Base-by-base conservation (phyloP, 192 early-diverging fungal genomes). In the Coemansia interrupta region DNA sequence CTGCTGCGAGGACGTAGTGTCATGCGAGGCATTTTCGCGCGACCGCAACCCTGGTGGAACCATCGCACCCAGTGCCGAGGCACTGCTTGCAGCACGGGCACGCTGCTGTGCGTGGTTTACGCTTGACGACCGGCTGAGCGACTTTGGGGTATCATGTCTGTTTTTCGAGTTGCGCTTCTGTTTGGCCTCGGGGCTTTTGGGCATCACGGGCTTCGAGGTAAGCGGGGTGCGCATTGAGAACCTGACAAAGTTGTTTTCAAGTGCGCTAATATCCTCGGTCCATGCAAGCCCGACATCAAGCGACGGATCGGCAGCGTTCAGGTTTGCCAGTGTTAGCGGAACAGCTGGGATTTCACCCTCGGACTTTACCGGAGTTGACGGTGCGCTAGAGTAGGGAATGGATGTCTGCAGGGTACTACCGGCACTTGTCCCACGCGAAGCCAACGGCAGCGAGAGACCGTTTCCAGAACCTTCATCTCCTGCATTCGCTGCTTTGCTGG, bases 1-100 rank as follows among this genome's bases (percentile, higher is more conserved):
- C 45, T 22, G 54, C 8, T 46, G 41, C 14, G 49, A 47, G 0
- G 29, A 54, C 12, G 50, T 11, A 9, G 51, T 49, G 5, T 36
- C 46, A 20, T 43, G 22, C 41, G 45, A 13, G 36, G 47, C 29
- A 63, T 45, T 38, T 1, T 59, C 57, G 13, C 46, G 57, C n/a
- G 73, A 78, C 14, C 74, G 68, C 38, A 78, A 47, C 5, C 74
- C 74, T 13, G 68, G 74, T 42, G 74, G 74, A 15, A 78, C 68
- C 57, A 78, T 47, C 58, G 43, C 54, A 20, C 68, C 62, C 0
- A 62, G 22, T 15, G 54, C 56, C 43, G 68, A 67, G 0, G 60
- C 63, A 39, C 58, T 70, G 58, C 74, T 78, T 4, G 63, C 53
- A 2, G 74, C 60, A 12, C 74, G 64, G 15, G 53, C 22, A 28